phyloP scores from a whole-genome alignment of 2,329 filamentous ascomycete species.

The Penicillium sp. region DNA sequence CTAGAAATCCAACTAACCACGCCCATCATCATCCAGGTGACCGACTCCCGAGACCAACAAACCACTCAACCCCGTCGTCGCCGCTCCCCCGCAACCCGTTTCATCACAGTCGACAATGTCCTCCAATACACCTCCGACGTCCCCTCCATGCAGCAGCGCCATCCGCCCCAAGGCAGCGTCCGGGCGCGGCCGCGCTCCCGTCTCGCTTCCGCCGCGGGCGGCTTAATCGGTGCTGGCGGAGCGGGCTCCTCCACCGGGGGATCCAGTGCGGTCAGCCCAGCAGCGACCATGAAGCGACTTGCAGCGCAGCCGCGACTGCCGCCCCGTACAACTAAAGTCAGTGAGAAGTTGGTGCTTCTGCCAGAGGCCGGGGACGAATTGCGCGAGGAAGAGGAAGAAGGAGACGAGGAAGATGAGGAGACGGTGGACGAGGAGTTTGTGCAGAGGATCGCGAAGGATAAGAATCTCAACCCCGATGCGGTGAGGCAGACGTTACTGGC shows the following conservation, averaged over 20 bases:
- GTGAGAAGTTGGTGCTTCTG: slow-evolving; percentile 89
- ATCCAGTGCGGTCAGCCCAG: slow-evolving; percentile 37
- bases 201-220: slow-evolving; percentile 27
- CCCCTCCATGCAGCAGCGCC: slow-evolving; percentile 80
- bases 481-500: slow-evolving; percentile 26
- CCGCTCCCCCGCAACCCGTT: slow-evolving; percentile 50
- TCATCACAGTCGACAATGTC: slow-evolving; percentile 86
- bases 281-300: slow-evolving; percentile 49
- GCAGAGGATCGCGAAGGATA: slow-evolving; percentile 29
- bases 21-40: slow-evolving; percentile 28
- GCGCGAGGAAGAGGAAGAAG: slow-evolving; percentile 31
- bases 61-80: slow-evolving; percentile 21
- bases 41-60: slow-evolving; percentile 37
- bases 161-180: slow-evolving; percentile 50
- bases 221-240: no score
- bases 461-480: slow-evolving; percentile 28
- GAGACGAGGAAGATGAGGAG: slow-evolving; percentile 20
- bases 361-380: slow-evolving; percentile 60
- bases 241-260: no score
- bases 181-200: slow-evolving; percentile 26
- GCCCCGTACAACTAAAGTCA: slow-evolving; percentile 82
- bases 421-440: slow-evolving; percentile 31
- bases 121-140: slow-evolving; percentile 90
- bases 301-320: slow-evolving; percentile 57
- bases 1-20: slow-evolving; percentile 16